Conservation (phyloP, 2,329 filamentous ascomycete species). For the Elsinoe ampelina region DNA sequence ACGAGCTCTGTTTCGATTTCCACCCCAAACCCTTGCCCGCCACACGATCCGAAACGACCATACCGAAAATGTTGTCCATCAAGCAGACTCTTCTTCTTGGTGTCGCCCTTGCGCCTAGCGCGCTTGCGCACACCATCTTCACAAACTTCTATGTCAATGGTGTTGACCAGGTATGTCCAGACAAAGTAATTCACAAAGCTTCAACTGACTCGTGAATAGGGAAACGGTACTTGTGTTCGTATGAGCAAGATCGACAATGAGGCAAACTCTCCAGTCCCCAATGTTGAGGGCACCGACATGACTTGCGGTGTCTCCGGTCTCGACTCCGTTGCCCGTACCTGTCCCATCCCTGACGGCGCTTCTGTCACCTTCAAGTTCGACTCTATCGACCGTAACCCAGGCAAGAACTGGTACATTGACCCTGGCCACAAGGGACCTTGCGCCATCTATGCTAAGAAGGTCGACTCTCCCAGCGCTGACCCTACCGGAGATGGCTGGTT, state of each 20-base stretch:
- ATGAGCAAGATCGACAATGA: constrained; percentile 48
- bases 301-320: constrained; percentile 52
- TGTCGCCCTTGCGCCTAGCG: constrained; percentile 2
- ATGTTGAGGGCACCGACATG: constrained; percentile 53
- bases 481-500: constrained; percentile 60
- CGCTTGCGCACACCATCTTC: constrained; percentile 48
- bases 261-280: constrained; percentile 49
- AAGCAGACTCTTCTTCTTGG: constrained; percentile 10
- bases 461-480: constrained; percentile 35
- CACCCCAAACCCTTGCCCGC: background rate
- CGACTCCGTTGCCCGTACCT: constrained; percentile 41
- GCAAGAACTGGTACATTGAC: constrained; percentile 48
- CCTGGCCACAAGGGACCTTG: constrained; percentile 58
- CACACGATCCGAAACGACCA: background rate
- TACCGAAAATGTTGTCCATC: constrained; percentile 6
- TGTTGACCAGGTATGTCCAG: constrained; percentile 33
- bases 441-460: constrained; percentile 64
- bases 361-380: constrained; percentile 60
- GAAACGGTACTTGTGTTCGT: constrained; percentile 62
- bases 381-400: constrained; percentile 46
- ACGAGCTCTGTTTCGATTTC: constrained; percentile 1
- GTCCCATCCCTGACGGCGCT: constrained; percentile 40
- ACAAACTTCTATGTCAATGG: constrained; percentile 56
- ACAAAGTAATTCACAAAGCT: background rate
- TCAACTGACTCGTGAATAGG: constrained; percentile 33